A percentile compares a stretch with the other conserved stretches of the same genome.
Conservation (phyloP, 495 filamentous ascomycete species). For the Antarctomyces pellizariae region DNA sequence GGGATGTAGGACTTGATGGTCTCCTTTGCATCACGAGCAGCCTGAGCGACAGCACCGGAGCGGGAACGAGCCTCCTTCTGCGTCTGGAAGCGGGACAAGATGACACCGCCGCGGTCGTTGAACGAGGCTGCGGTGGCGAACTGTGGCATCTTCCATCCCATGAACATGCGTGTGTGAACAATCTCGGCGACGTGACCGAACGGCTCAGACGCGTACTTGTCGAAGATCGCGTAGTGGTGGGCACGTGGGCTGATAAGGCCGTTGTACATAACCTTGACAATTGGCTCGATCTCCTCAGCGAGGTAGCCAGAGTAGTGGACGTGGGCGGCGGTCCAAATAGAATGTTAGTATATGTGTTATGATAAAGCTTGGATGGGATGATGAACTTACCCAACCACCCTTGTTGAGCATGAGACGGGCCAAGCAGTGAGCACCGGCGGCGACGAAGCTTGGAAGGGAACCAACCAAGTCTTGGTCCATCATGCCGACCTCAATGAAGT, state of each 20-base stretch:
- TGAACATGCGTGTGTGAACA: no score
- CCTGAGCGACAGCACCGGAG: no score
- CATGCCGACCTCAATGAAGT: slow-evolving; percentile 87
- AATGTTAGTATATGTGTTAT: slow-evolving; percentile 4
- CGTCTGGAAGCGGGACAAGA: no score
- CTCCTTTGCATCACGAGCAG: no score
- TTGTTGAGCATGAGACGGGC: slow-evolving; percentile 75
- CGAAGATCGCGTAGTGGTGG: slow-evolving; percentile 69
- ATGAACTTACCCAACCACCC: slow-evolving; percentile 67
- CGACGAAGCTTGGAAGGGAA: slow-evolving; percentile 67
- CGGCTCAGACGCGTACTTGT: no score
- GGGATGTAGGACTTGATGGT: no score
- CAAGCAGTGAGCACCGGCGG: slow-evolving; percentile 83
- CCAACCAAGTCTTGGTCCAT: slow-evolving; percentile 97
- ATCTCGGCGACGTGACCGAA: no score
- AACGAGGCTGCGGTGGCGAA: no score
- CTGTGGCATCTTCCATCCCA: no score
- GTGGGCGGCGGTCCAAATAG: slow-evolving; percentile 45
- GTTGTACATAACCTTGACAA: slow-evolving; percentile 55
- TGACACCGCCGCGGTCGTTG: no score
- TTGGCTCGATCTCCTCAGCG: slow-evolving; percentile 51
- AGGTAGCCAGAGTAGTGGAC: slow-evolving; percentile 88
- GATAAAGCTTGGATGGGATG: slow-evolving; percentile 13
- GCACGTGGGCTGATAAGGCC: slow-evolving; percentile 62
- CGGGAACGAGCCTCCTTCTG: no score